Base-by-base conservation (phyloP, 2,329 filamentous ascomycete species). In the Colletotrichum scovillei region DNA sequence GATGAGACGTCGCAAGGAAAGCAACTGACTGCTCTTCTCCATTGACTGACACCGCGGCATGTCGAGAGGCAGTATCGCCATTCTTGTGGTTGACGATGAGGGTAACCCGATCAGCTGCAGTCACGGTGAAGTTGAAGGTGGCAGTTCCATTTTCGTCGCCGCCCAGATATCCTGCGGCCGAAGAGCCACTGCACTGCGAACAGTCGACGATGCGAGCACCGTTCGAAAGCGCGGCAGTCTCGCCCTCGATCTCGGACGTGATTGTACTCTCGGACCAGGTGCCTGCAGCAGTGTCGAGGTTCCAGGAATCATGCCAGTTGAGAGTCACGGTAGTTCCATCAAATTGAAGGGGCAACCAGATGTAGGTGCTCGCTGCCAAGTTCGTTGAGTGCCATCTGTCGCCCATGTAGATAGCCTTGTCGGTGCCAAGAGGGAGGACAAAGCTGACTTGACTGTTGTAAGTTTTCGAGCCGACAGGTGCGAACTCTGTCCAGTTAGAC, bases 321-420 rank as follows among this genome's bases (percentile, higher is more conserved):
- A 90, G 84, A 11, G 76, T 84, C 2, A 90, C 88, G 0, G 82
- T 86, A 0, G 84, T 89, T 0, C 88, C 89, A 1, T 82, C 83
- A 72, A 92, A 84, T 4, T 78, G 82, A 0, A 93, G 80, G 0
- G 91, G 91, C 0, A 93, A 84, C 91, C 91, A 93, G 53, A 93
- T 82, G 76, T 93, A 93, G 0, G 90, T 92, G 64, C 87, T 89
- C 0, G 87, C 82, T 80, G 87, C 88, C 0, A 94, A 84, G 74
- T 93, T 90, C n/a, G 80, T 79, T 5, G 85, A 87, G 0, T 89
- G 80, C 92, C 92, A 93, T 26, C 92, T 88, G 80, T 94, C 92
- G 24, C 92, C 92, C 81, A 92, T 88, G 80, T 93, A 93, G 74
- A 92, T 86, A 62, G 85, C 84, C 16, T 81, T 80, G 49, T 77